These are phyloP conservation scores for Apiotrichum mycotoxinovorans DNA, from an alignment of 1,284 basidiomycete genomes.

Conservation along the genomic window DNA sequence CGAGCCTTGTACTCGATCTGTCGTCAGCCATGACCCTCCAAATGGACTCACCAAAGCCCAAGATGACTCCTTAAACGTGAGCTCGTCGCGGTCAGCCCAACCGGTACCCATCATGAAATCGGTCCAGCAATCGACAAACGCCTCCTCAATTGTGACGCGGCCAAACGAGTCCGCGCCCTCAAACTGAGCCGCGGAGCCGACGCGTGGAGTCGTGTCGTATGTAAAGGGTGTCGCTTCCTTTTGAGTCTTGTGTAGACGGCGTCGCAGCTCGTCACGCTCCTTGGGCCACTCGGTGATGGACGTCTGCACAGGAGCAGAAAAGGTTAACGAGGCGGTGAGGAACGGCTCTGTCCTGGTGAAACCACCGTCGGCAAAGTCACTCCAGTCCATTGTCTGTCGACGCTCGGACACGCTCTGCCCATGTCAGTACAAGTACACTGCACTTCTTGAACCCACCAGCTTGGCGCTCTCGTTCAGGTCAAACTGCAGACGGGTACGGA, in stretches of 20 bases:
- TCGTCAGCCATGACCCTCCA: background rate
- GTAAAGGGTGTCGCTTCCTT: constrained; percentile 73
- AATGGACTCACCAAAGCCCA: constrained; percentile 75
- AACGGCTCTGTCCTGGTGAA: constrained; percentile 72
- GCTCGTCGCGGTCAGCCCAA: constrained; percentile 70
- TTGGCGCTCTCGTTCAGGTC: constrained; percentile 81
- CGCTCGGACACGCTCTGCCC: constrained; percentile 64
- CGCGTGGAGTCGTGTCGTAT: constrained; percentile 76
- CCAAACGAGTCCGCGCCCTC: constrained; percentile 55
- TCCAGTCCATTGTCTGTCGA: constrained; percentile 76
- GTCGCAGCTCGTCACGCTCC: constrained; percentile 66
- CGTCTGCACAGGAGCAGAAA: constrained; percentile 64
- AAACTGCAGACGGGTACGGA: constrained; percentile 68
- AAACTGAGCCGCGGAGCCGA: constrained; percentile 37
- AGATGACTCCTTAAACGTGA: constrained; percentile 75
- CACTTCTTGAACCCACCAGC: constrained; percentile 55
- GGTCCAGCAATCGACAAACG: constrained; percentile 80
- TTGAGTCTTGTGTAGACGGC: constrained; percentile 76
- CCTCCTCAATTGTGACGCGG: constrained; percentile 70
- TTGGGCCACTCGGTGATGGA: constrained; percentile 68
- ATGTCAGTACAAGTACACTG: background rate
- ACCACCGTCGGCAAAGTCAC: constrained; percentile 71
- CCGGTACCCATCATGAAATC: constrained; percentile 76
- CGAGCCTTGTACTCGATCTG: constrained; percentile 77
- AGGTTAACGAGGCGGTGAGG: constrained; percentile 72